These are phyloP conservation scores for Aspergillus candidus DNA, from an alignment of 2,329 filamentous ascomycete genomes.

Conservation along the genomic window DNA sequence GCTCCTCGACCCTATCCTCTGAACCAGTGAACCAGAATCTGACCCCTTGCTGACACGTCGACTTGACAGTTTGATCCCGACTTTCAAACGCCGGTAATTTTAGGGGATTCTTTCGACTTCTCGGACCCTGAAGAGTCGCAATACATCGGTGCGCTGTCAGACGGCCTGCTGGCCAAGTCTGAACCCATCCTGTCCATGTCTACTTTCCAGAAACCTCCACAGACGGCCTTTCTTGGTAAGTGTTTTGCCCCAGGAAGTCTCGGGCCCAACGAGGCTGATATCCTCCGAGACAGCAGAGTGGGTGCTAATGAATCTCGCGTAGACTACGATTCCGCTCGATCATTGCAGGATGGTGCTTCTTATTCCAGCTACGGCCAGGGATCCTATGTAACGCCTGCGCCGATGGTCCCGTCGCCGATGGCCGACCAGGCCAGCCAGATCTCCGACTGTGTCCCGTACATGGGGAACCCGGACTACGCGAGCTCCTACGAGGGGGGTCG, in stretches of 20 bases:
- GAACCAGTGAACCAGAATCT: slow-evolving; percentile 2
- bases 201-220: slow-evolving; percentile 70
- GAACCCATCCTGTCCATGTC: slow-evolving; percentile 70
- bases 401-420: slow-evolving; percentile 37
- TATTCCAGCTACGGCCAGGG: slow-evolving; percentile 37
- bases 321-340: slow-evolving; percentile 35
- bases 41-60: slow-evolving; percentile 10
- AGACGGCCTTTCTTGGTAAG: slow-evolving; percentile 76
- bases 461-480: slow-evolving; percentile 33
- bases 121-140: slow-evolving; percentile 42
- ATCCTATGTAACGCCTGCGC: slow-evolving; percentile 31
- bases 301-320: slow-evolving; percentile 5
- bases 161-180: slow-evolving; percentile 50
- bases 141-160: slow-evolving; percentile 41
- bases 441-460: slow-evolving; percentile 36
- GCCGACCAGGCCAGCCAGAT: slow-evolving; percentile 37
- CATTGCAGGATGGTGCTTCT: slow-evolving; percentile 36
- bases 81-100: slow-evolving; percentile 42
- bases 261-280: neutral
- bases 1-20: slow-evolving; percentile 3
- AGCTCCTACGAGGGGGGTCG: slow-evolving; percentile 57
- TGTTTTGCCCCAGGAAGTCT: slow-evolving; percentile 21
- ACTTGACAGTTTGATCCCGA: slow-evolving; percentile 35
- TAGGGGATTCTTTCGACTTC: slow-evolving; percentile 43
- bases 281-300: neutral